Evolutionary conservation across 768 basidiomycete species (phyloP), one percentile per base, ranked within the genome.

Genomic region (Strobilomyces confusus): DNA sequence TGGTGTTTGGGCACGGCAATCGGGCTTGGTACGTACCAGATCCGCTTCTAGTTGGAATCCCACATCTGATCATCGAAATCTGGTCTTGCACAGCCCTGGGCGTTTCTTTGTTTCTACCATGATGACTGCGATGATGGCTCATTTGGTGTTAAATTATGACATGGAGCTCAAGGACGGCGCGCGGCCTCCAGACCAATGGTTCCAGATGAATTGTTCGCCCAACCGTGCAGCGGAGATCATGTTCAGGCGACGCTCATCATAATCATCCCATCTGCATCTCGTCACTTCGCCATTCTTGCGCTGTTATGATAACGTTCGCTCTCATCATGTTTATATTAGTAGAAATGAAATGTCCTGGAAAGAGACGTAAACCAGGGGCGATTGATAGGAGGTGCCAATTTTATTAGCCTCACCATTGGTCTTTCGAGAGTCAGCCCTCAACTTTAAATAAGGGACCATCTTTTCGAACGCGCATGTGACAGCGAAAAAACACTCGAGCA

Each of bases 121-220:
- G 61, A 62, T 77, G 62, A 77, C 76, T 29, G 63, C 69, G 1
- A 69, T 73, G 58, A 63, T 75, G 62, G 76, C 76, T 26, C 64
- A 74, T 52, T 55, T 77, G 54, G 63, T 77, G 13, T 48, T 73
- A 49, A 66, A 69, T 53, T 77, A 76, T 60, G 76, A 77, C 53
- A 62, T 77, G 33, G 66, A 66, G 44, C 52, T 73, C 32, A 67
- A 72, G 41, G 69, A 69, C 29, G 70, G 70, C 41, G 62, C 65
- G 32, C 63, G 69, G 19, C 75, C 76, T 9, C 59, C 64, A 26
- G 71, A 72, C 45, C 45, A 64, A 44, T 72, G 70, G 71, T 65
- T 69, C 40, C 54, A 49, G 57, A 67, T 71, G 67, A 69, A 69
- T 41, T 69, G 69, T 47, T 58, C 60, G 22, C 77, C 77, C 11